Percentiles rank a stretch among this genome's conserved stretches.
Evolutionary conservation across 2,329 filamentous ascomycete species (phyloP).

Genomic region (Cladosporium sp.): DNA sequence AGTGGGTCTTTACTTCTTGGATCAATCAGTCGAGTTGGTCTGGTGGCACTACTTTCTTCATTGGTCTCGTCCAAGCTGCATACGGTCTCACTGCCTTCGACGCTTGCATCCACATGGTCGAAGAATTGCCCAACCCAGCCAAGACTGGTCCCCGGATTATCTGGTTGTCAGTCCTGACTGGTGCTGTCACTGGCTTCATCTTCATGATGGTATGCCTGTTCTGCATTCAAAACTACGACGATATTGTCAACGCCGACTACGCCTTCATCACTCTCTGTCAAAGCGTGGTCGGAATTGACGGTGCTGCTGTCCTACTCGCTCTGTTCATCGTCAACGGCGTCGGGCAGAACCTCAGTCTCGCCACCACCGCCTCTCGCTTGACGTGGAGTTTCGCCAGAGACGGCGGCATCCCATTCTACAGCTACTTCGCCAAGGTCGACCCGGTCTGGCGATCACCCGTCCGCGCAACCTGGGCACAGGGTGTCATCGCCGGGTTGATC

Average conservation of each 20-base stretch:
- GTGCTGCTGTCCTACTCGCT: conserved; percentile 41
- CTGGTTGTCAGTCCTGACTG: conserved; percentile 46
- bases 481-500: conserved; percentile 41
- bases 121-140: conserved; percentile 50
- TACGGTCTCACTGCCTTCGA: conserved; percentile 55
- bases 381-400: conserved; percentile 26
- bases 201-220: conserved; percentile 53
- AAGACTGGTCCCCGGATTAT: conserved; percentile 48
- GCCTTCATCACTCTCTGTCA: conserved; percentile 53
- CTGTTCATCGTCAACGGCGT: conserved; percentile 53
- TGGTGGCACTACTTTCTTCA: conserved; percentile 53
- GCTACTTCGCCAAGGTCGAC: conserved; percentile 35
- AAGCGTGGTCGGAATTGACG: conserved; percentile 43
- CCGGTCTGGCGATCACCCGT: conserved; percentile 47
- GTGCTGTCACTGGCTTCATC: conserved; percentile 44
- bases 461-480: conserved; percentile 49
- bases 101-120: conserved; percentile 53
- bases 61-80: conserved; percentile 51
- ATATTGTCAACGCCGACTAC: conserved; percentile 28
- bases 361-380: conserved; percentile 30
- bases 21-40: conserved; percentile 48
- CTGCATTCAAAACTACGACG: conserved; percentile 45
- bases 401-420: conserved; percentile 21
- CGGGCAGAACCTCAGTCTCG: conserved; percentile 48
- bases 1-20: conserved; percentile 50